Percentiles rank a stretch among this genome's conserved stretches.
Conservation (phyloP, 768 basidiomycete genomes). For the Russula sp. region DNA sequence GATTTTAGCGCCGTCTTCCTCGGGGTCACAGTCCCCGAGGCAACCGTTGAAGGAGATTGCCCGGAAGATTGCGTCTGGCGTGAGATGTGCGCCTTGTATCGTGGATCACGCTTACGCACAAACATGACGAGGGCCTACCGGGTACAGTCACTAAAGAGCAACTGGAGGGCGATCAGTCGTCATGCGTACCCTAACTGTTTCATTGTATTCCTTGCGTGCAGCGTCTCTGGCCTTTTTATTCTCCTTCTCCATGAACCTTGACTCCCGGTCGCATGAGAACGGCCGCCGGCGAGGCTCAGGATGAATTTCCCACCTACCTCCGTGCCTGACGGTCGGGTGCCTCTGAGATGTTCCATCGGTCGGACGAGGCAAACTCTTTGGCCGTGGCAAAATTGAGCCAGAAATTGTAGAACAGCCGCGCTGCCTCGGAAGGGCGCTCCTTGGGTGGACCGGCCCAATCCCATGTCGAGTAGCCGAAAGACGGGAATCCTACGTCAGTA, state of each 20-base stretch:
- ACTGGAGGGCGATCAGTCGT: neutral
- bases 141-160: neutral
- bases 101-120: slow-evolving; percentile 81
- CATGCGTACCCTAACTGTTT: slow-evolving; percentile 66
- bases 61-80: slow-evolving; percentile 38
- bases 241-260: slow-evolving; percentile 90
- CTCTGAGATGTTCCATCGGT: slow-evolving; percentile 74
- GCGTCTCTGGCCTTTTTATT: slow-evolving; percentile 90
- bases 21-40: slow-evolving; percentile 25
- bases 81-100: slow-evolving; percentile 62
- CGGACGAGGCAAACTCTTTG: slow-evolving; percentile 87
- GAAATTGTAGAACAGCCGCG: slow-evolving; percentile 69
- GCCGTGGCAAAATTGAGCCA: slow-evolving; percentile 84
- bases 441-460: slow-evolving; percentile 51
- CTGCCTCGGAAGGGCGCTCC: slow-evolving; percentile 41
- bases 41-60: slow-evolving; percentile 16
- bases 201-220: slow-evolving; percentile 85
- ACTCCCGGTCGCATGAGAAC: neutral
- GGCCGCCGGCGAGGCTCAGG: neutral
- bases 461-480: slow-evolving; percentile 77
- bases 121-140: slow-evolving; percentile 64
- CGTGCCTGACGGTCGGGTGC: slow-evolving; percentile 83
- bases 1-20: slow-evolving; percentile 31
- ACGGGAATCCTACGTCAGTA: slow-evolving; percentile 50
- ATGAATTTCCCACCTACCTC: slow-evolving; percentile 38